Base-by-base conservation (phyloP, 768 basidiomycete species). In the Suillus lakei region DNA sequence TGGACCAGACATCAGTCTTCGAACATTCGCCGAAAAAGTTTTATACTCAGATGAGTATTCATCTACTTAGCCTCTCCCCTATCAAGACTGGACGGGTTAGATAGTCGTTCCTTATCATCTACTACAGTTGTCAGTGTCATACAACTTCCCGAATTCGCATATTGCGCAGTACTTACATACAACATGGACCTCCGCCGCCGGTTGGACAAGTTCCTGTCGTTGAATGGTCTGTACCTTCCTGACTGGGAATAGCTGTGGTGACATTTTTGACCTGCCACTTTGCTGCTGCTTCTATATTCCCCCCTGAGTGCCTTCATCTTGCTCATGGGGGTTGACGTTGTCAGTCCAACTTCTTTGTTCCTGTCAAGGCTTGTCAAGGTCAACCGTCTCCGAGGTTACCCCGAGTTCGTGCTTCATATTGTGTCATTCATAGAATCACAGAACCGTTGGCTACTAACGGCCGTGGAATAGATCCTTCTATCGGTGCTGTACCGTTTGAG, bases 341-440 rank as follows among this genome's bases (percentile, higher is more conserved):
- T 16, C 36, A 18, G 23, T 38, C 15, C 36, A 26, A 23, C 56
- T 58, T 39, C 38, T 13, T 38, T 4, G n/a, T 26, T 28, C 38
- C n/a, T 34, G 32, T 21, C 54, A 55, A 55, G 54, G n/a, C 38
- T 15, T 34, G 32, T 21, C 54, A 55, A 55, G 54, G n/a, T 56
- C 16, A 21, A 39, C 10, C 18, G 38, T 58, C 51, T 5, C 51
- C 26, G 38, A 18, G 26, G 26, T 18, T 13, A 41, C 39, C 39
- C 53, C 39, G 39, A 41, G 39, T 21, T 5, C 26, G 26, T 39
- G 56, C 36, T 58, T 38, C 56, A 38, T 16, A 51, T 50, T 5
- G 48, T 50, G 6, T 50, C 23, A 26, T 53, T 51, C 2, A 9
- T 30, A 16, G 50, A 51, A 51, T 51, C 2, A 9, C 18, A 16